These are phyloP conservation scores for Boletus rubescentipes DNA, from an alignment of 768 basidiomycete genomes.

Conservation along the genomic window DNA sequence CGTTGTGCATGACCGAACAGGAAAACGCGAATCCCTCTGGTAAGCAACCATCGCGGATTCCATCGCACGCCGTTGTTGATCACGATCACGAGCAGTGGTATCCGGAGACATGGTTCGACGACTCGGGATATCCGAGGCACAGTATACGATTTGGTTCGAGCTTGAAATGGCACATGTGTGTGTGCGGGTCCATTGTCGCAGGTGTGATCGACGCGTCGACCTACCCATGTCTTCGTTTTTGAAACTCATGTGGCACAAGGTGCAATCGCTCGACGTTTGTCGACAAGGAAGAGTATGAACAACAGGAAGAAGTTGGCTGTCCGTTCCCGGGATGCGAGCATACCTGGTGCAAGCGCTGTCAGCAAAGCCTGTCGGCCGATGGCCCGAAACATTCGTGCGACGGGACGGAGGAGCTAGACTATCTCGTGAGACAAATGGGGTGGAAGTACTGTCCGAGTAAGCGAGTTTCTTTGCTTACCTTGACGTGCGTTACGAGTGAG, in stretches of 20 bases:
- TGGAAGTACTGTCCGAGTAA: constrained; percentile 66
- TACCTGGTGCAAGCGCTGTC: constrained; percentile 62
- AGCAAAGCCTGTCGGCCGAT: constrained; percentile 33
- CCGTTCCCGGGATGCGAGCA: constrained; percentile 48
- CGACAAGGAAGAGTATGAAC: constrained; percentile 47
- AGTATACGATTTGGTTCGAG: constrained; percentile 42
- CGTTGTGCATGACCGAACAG: constrained; percentile 45
- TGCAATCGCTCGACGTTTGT: constrained; percentile 50
- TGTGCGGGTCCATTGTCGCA: constrained; percentile 47
- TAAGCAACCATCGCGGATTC: constrained; percentile 15
- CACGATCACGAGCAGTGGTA: constrained; percentile 34
- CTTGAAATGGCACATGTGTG: constrained; percentile 44
- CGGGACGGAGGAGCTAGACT: constrained; percentile 50
- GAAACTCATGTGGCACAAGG: constrained; percentile 32
- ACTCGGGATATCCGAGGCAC: constrained; percentile 43
- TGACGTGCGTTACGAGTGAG: background rate
- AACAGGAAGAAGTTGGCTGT: constrained; percentile 44
- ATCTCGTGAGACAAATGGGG: constrained; percentile 48
- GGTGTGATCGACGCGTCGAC: constrained; percentile 36
- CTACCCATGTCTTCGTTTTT: background rate
- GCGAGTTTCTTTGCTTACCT: constrained; percentile 1
- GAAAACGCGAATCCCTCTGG: constrained; percentile 31
- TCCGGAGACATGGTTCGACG: constrained; percentile 35
- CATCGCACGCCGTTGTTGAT: background rate
- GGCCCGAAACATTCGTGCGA: constrained; percentile 55